Evolutionary conservation across 2,329 filamentous ascomycete genomes (phyloP), one percentile per base, ranked within the genome.

Genomic region (Lecanicillium sp.): DNA sequence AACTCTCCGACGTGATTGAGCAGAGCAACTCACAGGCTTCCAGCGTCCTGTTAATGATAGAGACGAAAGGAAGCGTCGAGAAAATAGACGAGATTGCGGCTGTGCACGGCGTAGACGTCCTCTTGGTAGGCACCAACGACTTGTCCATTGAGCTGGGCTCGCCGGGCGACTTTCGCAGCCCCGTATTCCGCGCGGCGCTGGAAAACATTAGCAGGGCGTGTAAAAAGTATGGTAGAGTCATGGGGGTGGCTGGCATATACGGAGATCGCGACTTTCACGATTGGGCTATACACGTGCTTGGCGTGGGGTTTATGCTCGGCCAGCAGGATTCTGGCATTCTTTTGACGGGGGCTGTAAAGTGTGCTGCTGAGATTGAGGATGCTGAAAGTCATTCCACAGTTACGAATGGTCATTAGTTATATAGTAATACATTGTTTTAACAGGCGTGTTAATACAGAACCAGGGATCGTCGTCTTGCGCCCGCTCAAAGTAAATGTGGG

Each of bases 41-140:
- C 2, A 43, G 42, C 5, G 43, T 50, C 2, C 32, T 50, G 3
- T 22, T 49, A 1, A 51, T 52, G 46, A 46, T 51, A 22, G 48
- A 53, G 29, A 49, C 40, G 0, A 38, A 30, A 12, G 47, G 50
- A 2, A 43, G 40, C 17, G 25, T 56, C 3, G 44, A 46, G 2
- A 46, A 48, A 3, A 43, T 49, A 2, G 46, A 55, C 17, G 41
- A 39, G 7, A 57, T 57, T 17, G 50, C 53, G 3, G 44, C 50
- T 4, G 49, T 54, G 1, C 29, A 43, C 3, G 49, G 48, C 5
- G 49, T 55, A 2, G 52, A 57, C 20, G 51, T 53, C 3, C 37
- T 57, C 2, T 37, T 55, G 4, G 40, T 57, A 8, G 55, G 55
- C 2, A 48, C 49, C 7, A 52, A 51, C 19, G 53, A 57, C 29